Evolutionary conservation across 2,329 filamentous ascomycete genomes (phyloP).

Genomic region (Lachnellula suecica): DNA sequence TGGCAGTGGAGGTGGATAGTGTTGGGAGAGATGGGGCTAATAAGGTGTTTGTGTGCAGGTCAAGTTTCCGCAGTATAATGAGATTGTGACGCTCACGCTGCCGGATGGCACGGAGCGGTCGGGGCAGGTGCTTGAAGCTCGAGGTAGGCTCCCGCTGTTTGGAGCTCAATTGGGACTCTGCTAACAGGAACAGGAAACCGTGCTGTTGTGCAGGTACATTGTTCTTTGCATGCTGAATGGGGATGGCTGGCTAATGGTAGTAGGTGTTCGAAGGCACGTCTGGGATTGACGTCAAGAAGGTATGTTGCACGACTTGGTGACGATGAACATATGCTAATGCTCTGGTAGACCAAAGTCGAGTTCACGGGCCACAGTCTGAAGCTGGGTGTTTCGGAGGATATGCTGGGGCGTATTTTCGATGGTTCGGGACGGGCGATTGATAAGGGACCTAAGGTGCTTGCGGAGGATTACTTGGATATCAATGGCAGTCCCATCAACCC

Average conservation of each 20-base stretch:
- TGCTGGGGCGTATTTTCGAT: conserved; percentile 98
- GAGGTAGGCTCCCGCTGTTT: no score
- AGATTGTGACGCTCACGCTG: conserved; percentile 94
- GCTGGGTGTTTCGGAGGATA: conserved; percentile 98
- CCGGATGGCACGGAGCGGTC: conserved; percentile 92
- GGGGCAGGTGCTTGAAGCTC: conserved; percentile 94
- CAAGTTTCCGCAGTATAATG: conserved; percentile 96
- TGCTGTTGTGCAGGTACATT: conserved; percentile 88
- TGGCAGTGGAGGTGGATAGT: no score
- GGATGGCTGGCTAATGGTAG: no score
- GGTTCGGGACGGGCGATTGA: conserved; percentile 97
- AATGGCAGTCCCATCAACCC: conserved; percentile 99
- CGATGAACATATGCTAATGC: conserved; percentile 11
- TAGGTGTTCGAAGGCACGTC: conserved; percentile 97
- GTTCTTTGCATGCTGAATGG: no score
- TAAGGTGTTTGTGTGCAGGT: no score
- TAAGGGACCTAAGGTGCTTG: conserved; percentile 96
- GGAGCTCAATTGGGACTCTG: neutral
- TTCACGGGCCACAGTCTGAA: conserved; percentile 97
- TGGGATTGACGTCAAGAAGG: conserved; percentile 98
- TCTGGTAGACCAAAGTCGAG: conserved; percentile 82
- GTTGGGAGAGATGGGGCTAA: no score
- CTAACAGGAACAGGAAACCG: conserved; percentile 66
- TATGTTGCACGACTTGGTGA: conserved; percentile 36
- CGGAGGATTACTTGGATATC: conserved; percentile 98